Percentiles rank a stretch among this genome's conserved stretches.
Evolutionary conservation across 75 land plant species (phyloP).

Genomic region (Pinus tabuliformis): DNA sequence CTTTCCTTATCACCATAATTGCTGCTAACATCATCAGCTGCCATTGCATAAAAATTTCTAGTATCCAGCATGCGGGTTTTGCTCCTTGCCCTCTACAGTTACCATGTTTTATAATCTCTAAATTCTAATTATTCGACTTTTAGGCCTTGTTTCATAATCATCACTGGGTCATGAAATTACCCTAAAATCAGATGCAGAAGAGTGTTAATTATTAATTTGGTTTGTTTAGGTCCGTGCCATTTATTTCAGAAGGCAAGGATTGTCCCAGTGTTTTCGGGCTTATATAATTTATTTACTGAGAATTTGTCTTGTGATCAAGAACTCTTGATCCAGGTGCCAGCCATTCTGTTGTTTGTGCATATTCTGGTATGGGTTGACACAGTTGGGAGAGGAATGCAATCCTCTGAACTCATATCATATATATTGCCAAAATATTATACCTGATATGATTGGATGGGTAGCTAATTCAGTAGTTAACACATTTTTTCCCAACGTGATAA

Average conservation of each 20-base stretch:
- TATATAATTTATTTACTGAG: not conserved
- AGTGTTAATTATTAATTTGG: not conserved
- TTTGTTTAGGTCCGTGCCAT: not conserved
- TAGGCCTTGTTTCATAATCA: not conserved
- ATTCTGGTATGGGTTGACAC: constrained; percentile 8
- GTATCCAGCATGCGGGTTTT: constrained; percentile 8
- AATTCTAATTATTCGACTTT: not conserved
- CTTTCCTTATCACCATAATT: too few relatives aligned
- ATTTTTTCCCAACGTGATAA: constrained; percentile 4
- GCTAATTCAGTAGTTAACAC: constrained; percentile 3
- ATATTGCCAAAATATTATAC: not conserved
- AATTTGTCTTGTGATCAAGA: not conserved
- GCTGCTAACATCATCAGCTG: too few relatives aligned
- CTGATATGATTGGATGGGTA: constrained; percentile 1
- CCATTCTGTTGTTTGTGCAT: not conserved
- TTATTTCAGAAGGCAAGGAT: not conserved
- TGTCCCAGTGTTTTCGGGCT: not conserved
- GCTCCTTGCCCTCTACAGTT: not conserved
- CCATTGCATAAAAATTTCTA: not conserved
- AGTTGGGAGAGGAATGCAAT: not conserved
- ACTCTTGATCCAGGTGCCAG: too few relatives aligned
- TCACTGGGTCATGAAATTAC: constrained; percentile 6
- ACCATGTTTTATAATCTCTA: not conserved
- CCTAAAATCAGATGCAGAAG: not conserved
- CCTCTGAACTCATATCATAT: not conserved